Evolutionary conservation across 441 rosid species (phyloP).

Genomic region (Gossypium schwendimanii): DNA sequence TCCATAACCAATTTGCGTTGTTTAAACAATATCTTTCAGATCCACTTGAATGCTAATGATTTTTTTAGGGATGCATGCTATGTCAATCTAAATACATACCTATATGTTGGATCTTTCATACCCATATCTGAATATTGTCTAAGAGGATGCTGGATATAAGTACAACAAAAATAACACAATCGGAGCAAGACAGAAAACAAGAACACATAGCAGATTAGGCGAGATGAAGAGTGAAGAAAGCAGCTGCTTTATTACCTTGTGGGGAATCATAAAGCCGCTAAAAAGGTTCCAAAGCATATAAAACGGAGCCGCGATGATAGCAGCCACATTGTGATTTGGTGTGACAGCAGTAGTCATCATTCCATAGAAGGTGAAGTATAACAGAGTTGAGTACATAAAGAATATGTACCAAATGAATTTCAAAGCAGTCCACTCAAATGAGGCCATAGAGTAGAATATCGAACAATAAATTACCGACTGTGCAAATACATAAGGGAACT

Average conservation of each 20-base stretch:
- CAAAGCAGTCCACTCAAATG: constrained; percentile 72
- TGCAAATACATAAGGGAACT: constrained; percentile 84
- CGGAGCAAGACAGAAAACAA: neutral
- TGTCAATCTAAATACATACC: too few species aligned
- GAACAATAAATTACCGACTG: constrained; percentile 66
- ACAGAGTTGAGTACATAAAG: constrained; percentile 86
- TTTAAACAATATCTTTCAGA: too few species aligned
- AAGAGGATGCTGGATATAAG: too few species aligned
- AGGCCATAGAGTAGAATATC: constrained; percentile 83
- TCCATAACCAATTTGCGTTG: too few species aligned
- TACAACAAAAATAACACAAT: too few species aligned
- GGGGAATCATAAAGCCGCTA: constrained; percentile 93
- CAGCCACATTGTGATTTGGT: constrained; percentile 89
- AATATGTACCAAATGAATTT: constrained; percentile 88
- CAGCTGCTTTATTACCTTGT: constrained; percentile 48
- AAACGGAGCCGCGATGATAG: constrained; percentile 87
- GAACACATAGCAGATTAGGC: neutral
- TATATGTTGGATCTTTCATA: too few species aligned
- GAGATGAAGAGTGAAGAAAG: neutral
- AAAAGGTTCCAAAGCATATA: constrained; percentile 99
- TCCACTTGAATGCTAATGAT: too few species aligned
- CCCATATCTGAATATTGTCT: too few species aligned
- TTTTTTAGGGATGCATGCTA: too few species aligned
- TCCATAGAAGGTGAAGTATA: constrained; percentile 95
- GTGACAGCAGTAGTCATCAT: constrained; percentile 98